A percentile compares a stretch with the other conserved stretches of the same genome.
These are phyloP conservation scores for Lophium mytilinum DNA, from an alignment of 495 filamentous ascomycete species.

Conservation along the genomic window DNA sequence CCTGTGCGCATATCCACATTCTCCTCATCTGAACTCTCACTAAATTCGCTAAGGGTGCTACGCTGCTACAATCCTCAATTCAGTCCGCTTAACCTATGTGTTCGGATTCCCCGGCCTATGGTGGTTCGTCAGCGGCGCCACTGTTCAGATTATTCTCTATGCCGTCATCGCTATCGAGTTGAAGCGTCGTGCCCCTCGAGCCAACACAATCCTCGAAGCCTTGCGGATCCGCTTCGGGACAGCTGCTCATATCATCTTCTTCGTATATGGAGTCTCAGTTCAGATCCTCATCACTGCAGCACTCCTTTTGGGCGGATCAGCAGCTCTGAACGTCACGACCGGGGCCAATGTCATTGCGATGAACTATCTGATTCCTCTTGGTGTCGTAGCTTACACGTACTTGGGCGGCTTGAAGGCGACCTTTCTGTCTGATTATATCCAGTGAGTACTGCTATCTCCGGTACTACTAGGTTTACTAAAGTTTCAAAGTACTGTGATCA, in stretches of 20 bases:
- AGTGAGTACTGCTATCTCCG: conserved; percentile 28
- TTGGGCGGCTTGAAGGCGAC: conserved; percentile 73
- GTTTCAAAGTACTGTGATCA: conserved; percentile 54
- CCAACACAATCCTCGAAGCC: conserved; percentile 49
- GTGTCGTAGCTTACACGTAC: conserved; percentile 60
- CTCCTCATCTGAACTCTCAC: too few relatives aligned
- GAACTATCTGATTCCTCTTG: conserved; percentile 82
- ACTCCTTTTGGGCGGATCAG: conserved; percentile 84
- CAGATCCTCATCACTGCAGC: conserved; percentile 66
- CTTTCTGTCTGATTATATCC: conserved; percentile 71
- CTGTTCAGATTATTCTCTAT: conserved; percentile 75
- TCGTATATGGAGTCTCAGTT: conserved; percentile 43
- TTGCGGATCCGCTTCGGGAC: conserved; percentile 46
- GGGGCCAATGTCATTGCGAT: conserved; percentile 82
- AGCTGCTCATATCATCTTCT: conserved; percentile 44
- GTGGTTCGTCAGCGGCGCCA: conserved; percentile 71
- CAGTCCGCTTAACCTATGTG: conserved; percentile 78
- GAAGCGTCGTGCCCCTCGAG: conserved; percentile 61
- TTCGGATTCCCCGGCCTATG: conserved; percentile 92
- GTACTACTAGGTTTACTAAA: too few relatives aligned
- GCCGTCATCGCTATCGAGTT: conserved; percentile 90
- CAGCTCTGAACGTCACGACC: conserved; percentile 67
- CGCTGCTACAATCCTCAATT: conserved; percentile 76
- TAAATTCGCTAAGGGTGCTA: conserved; percentile 54
- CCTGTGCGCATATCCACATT: conserved; percentile 33